Evolutionary conservation across 129 eudicot genomes (phyloP), one percentile per base, ranked within the genome.

Genomic region (Flaveria trinervia): DNA sequence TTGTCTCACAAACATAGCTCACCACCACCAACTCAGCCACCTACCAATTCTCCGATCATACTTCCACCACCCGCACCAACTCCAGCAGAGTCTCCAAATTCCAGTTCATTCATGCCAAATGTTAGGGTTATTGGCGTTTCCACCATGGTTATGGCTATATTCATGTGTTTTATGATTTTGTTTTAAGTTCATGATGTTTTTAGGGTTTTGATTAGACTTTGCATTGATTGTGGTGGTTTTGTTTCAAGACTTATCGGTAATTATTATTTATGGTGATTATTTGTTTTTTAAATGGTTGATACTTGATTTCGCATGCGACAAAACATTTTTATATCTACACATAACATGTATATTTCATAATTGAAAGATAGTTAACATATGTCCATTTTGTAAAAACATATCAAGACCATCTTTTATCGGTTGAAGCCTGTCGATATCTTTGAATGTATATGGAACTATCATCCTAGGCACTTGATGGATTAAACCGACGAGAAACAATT

Each of bases 1-100:
- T 59, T 89, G 68, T 87, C 88, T 1, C 65, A 71, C 20, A 64
- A 64, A 30, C 69, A 64, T 64, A 71, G 81, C 23, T 11, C 41
- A 9, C 69, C 69, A 0, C 69, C 69, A 28, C 68, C 44, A 10
- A 25, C 36, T 1, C n/a, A 1, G 0, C 52, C 65, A 20, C 82
- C 75, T 46, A 49, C 70, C 15, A 45, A 22, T 7, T 57, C 84
- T 4, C 83, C 88, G 25, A 5, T 4, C 7, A 15, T 23, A 0
- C 9, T 9, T 49, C 57, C 83, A 23, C 60, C 62, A 7, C 77
- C 82, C 1, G 65, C 39, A 0, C 17, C 1, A 8, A 46, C 74
- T 17, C 83, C 79, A 0, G 70, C 69, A 0, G 74, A 28, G 7
- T 65, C 82, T 28, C 82, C 82, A 7, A 49, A 39, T 11, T 1